Evolutionary conservation across 495 filamentous ascomycete species (phyloP), one percentile per base, ranked within the genome.

Genomic region (Amphirosellinia nigrospora): DNA sequence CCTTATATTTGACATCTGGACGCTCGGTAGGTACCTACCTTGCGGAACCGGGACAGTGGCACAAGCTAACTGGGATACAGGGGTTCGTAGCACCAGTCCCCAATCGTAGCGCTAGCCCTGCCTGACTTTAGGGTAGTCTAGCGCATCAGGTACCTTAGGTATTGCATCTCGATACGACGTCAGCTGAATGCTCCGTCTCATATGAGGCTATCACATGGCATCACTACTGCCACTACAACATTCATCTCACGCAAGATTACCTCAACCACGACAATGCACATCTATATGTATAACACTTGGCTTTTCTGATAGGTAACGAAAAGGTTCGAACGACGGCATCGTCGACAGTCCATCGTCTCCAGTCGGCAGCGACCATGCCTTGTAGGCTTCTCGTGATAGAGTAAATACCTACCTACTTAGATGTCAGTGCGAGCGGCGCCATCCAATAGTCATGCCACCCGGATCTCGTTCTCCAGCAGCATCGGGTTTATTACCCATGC

Each of bases 401-500:
- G 28, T 56, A 56, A 15, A 16, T 13, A 32, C 3, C n/a, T n/a
- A n/a, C n/a, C n/a, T n/a, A n/a, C n/a, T n/a, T n/a, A n/a, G n/a
- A n/a, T n/a, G n/a, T n/a, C 4, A 56, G 13, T 34, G 56, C 56
- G 7, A 39, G n/a, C 19, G n/a, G 21, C 28, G n/a, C 21, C 21
- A 15, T 46, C 28, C 36, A 9, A 32, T n/a, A n/a, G n/a, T 46
- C 10, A 70, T 70, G 68, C 21, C 59, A 26, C 36, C 6, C 11
- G 26, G 48, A 64, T 73, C 68, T 61, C 73, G 76, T 21, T 82
- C 82, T 13, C 78, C 80, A 3, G 79, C 82, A 19, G 81, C 85
- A 19, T 82, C 82, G 2, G 79, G 83, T 64, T 74, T 91, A 73
- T 80, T 94, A 30, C 90, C 92, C 65, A 83, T 94, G 65, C 92